Evolutionary conservation across 164 flowering plant genomes (phyloP).

Genomic region (Aristolochia californica): DNA sequence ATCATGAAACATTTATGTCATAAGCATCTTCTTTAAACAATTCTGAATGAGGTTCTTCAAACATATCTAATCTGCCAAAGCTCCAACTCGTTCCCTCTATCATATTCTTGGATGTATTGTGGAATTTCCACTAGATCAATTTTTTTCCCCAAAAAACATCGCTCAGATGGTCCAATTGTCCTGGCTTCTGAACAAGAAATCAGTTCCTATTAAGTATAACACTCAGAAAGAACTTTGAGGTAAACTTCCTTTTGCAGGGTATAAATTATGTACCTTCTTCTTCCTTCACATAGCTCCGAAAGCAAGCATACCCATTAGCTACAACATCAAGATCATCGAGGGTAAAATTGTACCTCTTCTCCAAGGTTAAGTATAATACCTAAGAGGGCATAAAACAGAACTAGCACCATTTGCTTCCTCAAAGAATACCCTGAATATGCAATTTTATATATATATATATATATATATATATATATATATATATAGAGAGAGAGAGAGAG

Average conservation of each 20-base stretch:
- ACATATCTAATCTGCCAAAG: slow-evolving; percentile 62
- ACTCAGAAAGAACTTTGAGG: neutral
- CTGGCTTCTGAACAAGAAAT: slow-evolving; percentile 30
- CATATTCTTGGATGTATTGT: slow-evolving; percentile 52
- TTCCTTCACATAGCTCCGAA: slow-evolving; percentile 40
- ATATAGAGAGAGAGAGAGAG: too few relatives aligned
- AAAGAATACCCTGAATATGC: neutral
- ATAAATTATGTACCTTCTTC: slow-evolving; percentile 27
- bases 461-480: too few relatives aligned
- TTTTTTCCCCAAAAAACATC: slow-evolving; percentile 42
- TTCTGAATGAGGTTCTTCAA: neutral
- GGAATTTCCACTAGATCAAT: slow-evolving; percentile 53
- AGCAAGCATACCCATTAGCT: slow-evolving; percentile 81
- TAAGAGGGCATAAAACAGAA: slow-evolving; percentile 15
- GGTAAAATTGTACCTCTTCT: slow-evolving; percentile 87
- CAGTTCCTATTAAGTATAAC: neutral
- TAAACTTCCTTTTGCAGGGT: neutral
- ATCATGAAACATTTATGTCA: too few relatives aligned
- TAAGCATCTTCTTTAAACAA: too few relatives aligned
- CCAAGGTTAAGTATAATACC: slow-evolving; percentile 76
- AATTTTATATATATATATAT: too few relatives aligned
- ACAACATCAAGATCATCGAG: slow-evolving; percentile 70
- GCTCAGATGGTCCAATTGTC: slow-evolving; percentile 7
- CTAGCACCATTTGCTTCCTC: too few relatives aligned
- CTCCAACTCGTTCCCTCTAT: slow-evolving; percentile 72